phyloP scores from a whole-genome alignment of 371 early-diverging fungal species.

The Mucor irregularis region DNA sequence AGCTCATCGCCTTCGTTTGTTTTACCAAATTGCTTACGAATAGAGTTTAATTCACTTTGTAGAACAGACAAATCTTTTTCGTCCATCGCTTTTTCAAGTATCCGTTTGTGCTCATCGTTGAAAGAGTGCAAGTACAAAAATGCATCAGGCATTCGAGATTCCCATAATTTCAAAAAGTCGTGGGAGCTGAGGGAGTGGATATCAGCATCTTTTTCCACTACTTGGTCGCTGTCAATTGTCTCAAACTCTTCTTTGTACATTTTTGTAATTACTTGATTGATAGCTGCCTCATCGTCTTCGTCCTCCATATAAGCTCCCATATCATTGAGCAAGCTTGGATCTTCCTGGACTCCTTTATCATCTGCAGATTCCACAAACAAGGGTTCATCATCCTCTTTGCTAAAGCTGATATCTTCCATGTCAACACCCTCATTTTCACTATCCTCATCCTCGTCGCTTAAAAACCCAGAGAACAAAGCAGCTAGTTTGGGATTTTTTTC shows the following conservation, averaged over 20 bases:
- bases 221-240: neutral
- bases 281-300: slow-evolving; percentile 56
- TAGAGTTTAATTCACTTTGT: slow-evolving; percentile 21
- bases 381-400: slow-evolving; percentile 38
- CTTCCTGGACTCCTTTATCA: neutral
- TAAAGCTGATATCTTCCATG: too few species aligned
- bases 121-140: slow-evolving; percentile 39
- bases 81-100: slow-evolving; percentile 45
- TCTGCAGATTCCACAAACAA: slow-evolving; percentile 1
- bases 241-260: slow-evolving; percentile 35
- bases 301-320: slow-evolving; percentile 53
- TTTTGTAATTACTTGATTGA: slow-evolving; percentile 55
- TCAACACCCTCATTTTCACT: slow-evolving; percentile 7
- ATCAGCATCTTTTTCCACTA: neutral
- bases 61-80: slow-evolving; percentile 35
- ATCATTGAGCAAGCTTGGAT: slow-evolving; percentile 18
- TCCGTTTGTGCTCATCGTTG: slow-evolving; percentile 43
- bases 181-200: slow-evolving; percentile 4
- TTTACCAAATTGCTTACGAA: slow-evolving; percentile 48
- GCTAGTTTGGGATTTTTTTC: slow-evolving; percentile 35
- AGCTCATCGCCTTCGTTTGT: slow-evolving; percentile 44
- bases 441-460: slow-evolving; percentile 22
- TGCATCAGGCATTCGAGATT: slow-evolving; percentile 38
- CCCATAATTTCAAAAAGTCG: slow-evolving; percentile 27
- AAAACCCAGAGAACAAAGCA: slow-evolving; percentile 21